Percentiles rank a stretch among this genome's conserved stretches.
Evolutionary conservation across 208 protist species (phyloP).

Genomic region (Acanthamoeba sp.): DNA sequence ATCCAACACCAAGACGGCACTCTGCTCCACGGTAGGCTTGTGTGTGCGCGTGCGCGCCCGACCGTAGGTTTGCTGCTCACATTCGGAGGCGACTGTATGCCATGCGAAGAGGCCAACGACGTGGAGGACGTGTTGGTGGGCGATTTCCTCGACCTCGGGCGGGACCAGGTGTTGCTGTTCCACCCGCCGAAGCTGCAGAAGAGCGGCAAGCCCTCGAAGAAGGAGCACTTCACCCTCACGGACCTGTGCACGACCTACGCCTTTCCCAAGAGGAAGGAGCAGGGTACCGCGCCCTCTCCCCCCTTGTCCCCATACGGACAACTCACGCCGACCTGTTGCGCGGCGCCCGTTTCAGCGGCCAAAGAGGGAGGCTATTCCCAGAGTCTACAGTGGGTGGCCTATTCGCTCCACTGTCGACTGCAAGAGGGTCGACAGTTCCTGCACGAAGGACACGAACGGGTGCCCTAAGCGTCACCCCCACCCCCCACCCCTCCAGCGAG

Average conservation of each 20-base stretch:
- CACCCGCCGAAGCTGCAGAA: conserved; percentile 12
- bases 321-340: not conserved
- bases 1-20: conserved; percentile 16
- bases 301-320: not conserved
- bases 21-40: not conserved
- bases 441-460: not conserved
- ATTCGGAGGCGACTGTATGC: too few species aligned
- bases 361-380: not conserved
- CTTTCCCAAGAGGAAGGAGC: not conserved
- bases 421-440: not conserved
- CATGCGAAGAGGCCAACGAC: not conserved
- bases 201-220: conserved; percentile 24
- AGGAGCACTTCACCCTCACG: conserved; percentile 44
- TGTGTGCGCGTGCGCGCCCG: too few species aligned
- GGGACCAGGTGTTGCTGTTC: conserved; percentile 30
- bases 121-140: conserved; percentile 47
- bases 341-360: not conserved
- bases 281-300: not conserved
- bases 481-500: too few species aligned
- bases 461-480: not conserved
- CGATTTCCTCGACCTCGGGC: not conserved
- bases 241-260: not conserved
- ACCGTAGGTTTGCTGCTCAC: too few species aligned
- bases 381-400: conserved; percentile 32
- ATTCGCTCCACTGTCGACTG: conserved; percentile 1